phyloP scores from a whole-genome alignment of 768 basidiomycete genomes.

The Tubosaeta sp. region DNA sequence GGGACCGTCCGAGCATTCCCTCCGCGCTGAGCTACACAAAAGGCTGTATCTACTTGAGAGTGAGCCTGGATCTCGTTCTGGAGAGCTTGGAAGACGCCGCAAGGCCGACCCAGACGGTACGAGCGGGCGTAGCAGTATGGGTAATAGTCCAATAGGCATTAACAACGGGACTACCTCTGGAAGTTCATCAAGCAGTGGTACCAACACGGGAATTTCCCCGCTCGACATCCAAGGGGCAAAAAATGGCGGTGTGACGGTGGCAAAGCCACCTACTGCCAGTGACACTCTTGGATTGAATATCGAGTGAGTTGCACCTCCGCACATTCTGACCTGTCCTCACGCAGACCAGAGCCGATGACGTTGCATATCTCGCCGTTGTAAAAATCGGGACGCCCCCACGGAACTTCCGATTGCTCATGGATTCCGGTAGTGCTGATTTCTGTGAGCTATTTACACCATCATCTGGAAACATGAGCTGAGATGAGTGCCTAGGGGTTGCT shows the following conservation, averaged over 20 bases:
- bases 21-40: conserved; percentile 42
- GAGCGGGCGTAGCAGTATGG: neutral
- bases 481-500: conserved; percentile 40
- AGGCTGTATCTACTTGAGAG: conserved; percentile 37
- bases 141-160: conserved; percentile 5
- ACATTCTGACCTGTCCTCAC: neutral
- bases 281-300: conserved; percentile 68
- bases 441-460: conserved; percentile 30
- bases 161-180: conserved; percentile 9
- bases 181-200: conserved; percentile 11
- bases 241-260: conserved; percentile 38
- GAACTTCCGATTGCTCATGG: conserved; percentile 58
- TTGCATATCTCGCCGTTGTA: conserved; percentile 55
- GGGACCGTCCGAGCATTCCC: conserved; percentile 44
- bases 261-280: conserved; percentile 37
- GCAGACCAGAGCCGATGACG: conserved; percentile 41
- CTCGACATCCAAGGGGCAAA: conserved; percentile 35
- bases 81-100: neutral
- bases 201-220: conserved; percentile 31
- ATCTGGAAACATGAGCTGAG: neutral
- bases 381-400: conserved; percentile 65
- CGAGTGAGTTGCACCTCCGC: conserved; percentile 41
- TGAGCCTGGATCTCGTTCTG: conserved; percentile 14
- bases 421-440: conserved; percentile 65
- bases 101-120: conserved; percentile 10